These are phyloP conservation scores for Neoboletus magnificus DNA, from an alignment of 768 basidiomycete species.

Conservation along the genomic window DNA sequence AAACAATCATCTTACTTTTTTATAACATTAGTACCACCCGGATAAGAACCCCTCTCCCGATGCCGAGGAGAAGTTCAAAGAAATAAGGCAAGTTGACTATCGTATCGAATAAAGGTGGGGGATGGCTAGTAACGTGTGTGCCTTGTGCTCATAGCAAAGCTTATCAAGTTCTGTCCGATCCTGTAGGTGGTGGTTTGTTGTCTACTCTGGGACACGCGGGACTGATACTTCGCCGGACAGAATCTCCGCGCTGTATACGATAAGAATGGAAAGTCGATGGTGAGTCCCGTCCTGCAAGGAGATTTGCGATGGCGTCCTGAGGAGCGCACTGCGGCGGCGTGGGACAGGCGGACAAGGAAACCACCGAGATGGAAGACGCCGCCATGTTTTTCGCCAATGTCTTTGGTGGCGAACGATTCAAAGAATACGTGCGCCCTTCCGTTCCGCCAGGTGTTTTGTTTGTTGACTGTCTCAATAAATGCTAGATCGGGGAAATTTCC, in stretches of 20 bases:
- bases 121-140: slow-evolving; percentile 14
- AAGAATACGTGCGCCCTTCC: slow-evolving; percentile 69
- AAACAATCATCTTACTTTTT: not conserved
- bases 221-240: slow-evolving; percentile 32
- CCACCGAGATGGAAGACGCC: slow-evolving; percentile 86
- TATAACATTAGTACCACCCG: slow-evolving; percentile 72
- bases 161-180: slow-evolving; percentile 86
- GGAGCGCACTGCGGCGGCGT: not conserved
- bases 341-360: slow-evolving; percentile 68
- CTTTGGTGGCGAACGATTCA: slow-evolving; percentile 92
- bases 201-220: slow-evolving; percentile 4
- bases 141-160: slow-evolving; percentile 65
- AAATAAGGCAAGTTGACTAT: slow-evolving; percentile 65
- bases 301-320: slow-evolving; percentile 6
- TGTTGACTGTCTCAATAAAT: not conserved
- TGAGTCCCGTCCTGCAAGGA: slow-evolving; percentile 31
- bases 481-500: slow-evolving; percentile 92
- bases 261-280: slow-evolving; percentile 91
- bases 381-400: slow-evolving; percentile 93
- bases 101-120: slow-evolving; percentile 9
- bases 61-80: slow-evolving; percentile 95
- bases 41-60: slow-evolving; percentile 93
- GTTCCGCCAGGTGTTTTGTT: not conserved
- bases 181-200: slow-evolving; percentile 46
- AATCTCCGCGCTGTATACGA: slow-evolving; percentile 90